Conservation (phyloP, 179 eudicot species). For the Corrigiola litoralis region DNA sequence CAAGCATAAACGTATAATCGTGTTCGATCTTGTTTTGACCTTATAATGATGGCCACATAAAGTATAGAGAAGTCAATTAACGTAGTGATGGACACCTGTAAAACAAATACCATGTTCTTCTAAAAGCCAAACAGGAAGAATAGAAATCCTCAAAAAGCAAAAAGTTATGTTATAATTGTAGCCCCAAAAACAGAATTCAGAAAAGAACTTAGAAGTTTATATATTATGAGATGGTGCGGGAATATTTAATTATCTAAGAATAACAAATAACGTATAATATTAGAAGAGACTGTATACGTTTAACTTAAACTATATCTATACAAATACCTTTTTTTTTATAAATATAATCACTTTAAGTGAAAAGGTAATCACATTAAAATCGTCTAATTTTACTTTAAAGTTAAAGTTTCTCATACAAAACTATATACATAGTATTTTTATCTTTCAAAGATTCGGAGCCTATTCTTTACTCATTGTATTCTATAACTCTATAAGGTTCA, state of each 20-base stretch:
- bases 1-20: neutral
- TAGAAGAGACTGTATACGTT: no score
- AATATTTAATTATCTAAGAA: conserved; percentile 11
- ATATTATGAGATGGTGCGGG: neutral
- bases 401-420: neutral
- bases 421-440: neutral
- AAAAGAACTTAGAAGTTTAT: neutral
- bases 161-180: conserved; percentile 11
- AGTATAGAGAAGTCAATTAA: conserved; percentile 2
- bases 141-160: conserved; percentile 7
- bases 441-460: conserved; percentile 1
- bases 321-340: no score
- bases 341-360: no score
- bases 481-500: neutral
- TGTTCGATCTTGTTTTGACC: conserved; percentile 6
- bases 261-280: neutral
- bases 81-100: conserved; percentile 15
- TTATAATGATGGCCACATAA: neutral
- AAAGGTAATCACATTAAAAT: no score
- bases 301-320: no score
- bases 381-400: neutral
- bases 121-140: conserved; percentile 21
- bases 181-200: neutral
- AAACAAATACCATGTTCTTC: conserved; percentile 17
- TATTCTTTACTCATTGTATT: neutral